Evolutionary conservation across 2,329 filamentous ascomycete species (phyloP).

Genomic region (Venturia effusa): DNA sequence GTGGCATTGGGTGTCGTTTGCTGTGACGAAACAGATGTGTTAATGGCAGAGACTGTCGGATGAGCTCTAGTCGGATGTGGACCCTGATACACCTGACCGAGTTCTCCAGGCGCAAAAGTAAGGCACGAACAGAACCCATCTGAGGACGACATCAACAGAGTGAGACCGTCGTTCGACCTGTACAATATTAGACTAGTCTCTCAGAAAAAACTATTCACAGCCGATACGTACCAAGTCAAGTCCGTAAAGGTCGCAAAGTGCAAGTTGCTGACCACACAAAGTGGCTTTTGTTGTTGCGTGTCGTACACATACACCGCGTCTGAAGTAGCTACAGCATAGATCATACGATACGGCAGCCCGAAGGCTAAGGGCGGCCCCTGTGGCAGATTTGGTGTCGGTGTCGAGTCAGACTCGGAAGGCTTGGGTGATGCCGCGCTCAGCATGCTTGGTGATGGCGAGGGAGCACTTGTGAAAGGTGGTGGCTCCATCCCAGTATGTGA

Average conservation of each 20-base stretch:
- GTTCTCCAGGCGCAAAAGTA: conserved; percentile 71
- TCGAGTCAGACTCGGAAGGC: conserved; percentile 40
- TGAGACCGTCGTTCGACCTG: conserved; percentile 66
- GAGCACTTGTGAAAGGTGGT: conserved; percentile 52
- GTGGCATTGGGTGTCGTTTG: conserved; percentile 63
- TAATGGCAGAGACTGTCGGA: conserved; percentile 29
- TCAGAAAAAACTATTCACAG: conserved; percentile 9
- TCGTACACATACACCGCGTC: conserved; percentile 93
- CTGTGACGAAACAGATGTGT: conserved; percentile 39
- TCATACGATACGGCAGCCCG: conserved; percentile 78
- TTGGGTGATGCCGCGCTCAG: conserved; percentile 42
- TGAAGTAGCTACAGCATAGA: conserved; percentile 95
- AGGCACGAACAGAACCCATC: conserved; percentile 95
- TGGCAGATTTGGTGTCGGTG: conserved; percentile 40
- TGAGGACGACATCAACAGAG: conserved; percentile 88
- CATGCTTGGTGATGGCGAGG: conserved; percentile 38
- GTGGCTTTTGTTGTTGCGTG: conserved; percentile 87
- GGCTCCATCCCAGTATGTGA: conserved; percentile 70
- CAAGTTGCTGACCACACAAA: conserved; percentile 91
- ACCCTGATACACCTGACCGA: conserved; percentile 71
- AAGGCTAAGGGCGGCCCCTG: conserved; percentile 53
- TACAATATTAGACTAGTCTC: conserved; percentile 14
- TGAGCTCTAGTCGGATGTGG: conserved; percentile 37
- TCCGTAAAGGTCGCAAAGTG: conserved; percentile 98
- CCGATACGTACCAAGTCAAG: conserved; percentile 65